Evolutionary conservation across 305 asterid species (phyloP), one percentile per base, ranked within the genome.

Genomic region (Petunia hybrid): DNA sequence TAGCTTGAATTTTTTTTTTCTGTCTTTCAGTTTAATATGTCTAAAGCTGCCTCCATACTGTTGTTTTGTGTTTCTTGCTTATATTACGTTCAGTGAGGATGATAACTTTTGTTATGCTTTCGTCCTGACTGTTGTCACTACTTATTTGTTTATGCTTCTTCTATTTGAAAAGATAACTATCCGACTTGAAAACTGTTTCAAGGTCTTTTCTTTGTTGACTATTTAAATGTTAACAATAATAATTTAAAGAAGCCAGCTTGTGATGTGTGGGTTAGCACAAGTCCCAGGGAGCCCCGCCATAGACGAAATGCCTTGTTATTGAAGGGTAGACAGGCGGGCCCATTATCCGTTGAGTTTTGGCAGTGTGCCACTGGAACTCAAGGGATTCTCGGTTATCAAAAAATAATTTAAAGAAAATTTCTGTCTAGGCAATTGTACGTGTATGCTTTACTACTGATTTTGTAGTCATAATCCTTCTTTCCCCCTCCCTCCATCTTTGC

Each of bases 121-220:
- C 7, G 0, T 36, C 48, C 66, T 1, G 3, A 2, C 1, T 63
- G 14, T 51, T 73, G 35, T 73, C 63, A 35, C 35, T 5, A 71
- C 56, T 51, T 73, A 51, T 73, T n/a, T 73, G 6, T 36, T 51
- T 73, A 51, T 4, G 1, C 14, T 41, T 70, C 61, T 74, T 74
- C 36, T 51, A 51, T 53, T 74, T 74, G 38, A 74, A n/a, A 74
- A 74, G 63, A 74, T 36, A 36, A 74, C 14, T 74, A 74, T 8
- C 48, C 64, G 53, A 73, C 63, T 53, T 38, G 13, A 73, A 35
- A 36, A 51, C 46, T 73, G 45, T 51, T 35, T 35, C 46, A 22
- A 51, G 14, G 46, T 73, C 63, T 22, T 22, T 22, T 22, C 31
- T n/a, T 53, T 36, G 46, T 51, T 13, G 41, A 36, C 63, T 73